phyloP scores from a whole-genome alignment of 208 protist genomes.

The Lotmaria passim region DNA sequence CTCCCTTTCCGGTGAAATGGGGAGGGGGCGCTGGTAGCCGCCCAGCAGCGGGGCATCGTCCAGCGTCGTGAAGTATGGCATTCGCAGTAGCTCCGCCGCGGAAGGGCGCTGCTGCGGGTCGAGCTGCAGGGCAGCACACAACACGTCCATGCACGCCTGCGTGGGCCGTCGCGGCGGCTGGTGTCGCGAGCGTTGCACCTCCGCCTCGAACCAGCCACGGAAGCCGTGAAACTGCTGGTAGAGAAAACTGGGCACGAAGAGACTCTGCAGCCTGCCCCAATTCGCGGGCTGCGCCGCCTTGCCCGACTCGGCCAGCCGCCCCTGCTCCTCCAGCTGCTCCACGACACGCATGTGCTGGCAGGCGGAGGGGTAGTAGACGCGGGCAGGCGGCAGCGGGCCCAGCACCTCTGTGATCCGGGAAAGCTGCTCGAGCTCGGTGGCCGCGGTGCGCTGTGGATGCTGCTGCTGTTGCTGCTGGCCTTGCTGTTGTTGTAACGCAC shows the following conservation, averaged over 20 bases:
- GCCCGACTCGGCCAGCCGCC: conserved; percentile 15
- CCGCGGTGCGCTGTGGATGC: conserved; percentile 34
- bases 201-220: conserved; percentile 67
- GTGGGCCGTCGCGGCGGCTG: conserved; percentile 54
- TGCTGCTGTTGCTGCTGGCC: conserved; percentile 24
- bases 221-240: conserved; percentile 75
- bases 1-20: conserved; percentile 24
- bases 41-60: conserved; percentile 31
- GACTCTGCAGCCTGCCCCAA: conserved; percentile 38
- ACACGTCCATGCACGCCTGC: conserved; percentile 69
- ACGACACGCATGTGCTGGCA: conserved; percentile 57
- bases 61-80: conserved; percentile 71
- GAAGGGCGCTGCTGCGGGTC: conserved; percentile 73
- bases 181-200: conserved; percentile 54
- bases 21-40: conserved; percentile 19
- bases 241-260: conserved; percentile 75
- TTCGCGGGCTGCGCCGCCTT: conserved; percentile 17
- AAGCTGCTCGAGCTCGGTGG: conserved; percentile 81
- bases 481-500: conserved; percentile 19
- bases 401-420: conserved; percentile 72
- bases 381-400: conserved; percentile 52
- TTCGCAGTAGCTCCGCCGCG: conserved; percentile 75
- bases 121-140: conserved; percentile 75
- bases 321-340: conserved; percentile 43
- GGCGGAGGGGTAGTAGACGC: conserved; percentile 46